phyloP scores from a whole-genome alignment of 2,329 filamentous ascomycete genomes.

The Verticillium nonalfalfae region DNA sequence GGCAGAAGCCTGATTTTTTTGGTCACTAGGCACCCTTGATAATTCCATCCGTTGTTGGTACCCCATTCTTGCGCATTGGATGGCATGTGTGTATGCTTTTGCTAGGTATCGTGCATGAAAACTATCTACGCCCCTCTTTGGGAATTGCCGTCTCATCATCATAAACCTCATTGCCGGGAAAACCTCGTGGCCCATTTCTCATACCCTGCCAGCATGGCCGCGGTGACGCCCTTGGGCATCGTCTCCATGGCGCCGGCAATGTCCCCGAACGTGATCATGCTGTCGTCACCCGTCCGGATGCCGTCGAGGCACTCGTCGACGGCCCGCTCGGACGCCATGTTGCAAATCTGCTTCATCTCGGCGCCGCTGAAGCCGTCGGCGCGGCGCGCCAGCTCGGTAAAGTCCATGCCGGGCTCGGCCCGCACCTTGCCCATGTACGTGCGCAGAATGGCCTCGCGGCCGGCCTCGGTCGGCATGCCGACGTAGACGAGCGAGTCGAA shows the following conservation, averaged over 20 bases:
- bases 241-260: conserved; percentile 33
- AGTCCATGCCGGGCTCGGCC: conserved; percentile 57
- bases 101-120: no score
- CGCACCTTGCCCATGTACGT: conserved; percentile 59
- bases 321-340: conserved; percentile 31
- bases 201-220: conserved; percentile 51
- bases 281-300: conserved; percentile 8
- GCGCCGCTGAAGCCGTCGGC: conserved; percentile 82
- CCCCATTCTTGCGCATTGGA: neutral
- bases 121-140: no score
- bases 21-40: neutral
- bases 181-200: conserved; percentile 46
- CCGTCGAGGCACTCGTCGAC: conserved; percentile 28
- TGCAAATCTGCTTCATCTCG: conserved; percentile 59
- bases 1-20: neutral
- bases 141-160: no score
- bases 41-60: neutral
- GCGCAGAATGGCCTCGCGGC: conserved; percentile 69
- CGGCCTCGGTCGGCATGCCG: conserved; percentile 67
- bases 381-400: conserved; percentile 52
- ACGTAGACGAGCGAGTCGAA: conserved; percentile 85
- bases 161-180: conserved; percentile 6
- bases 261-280: conserved; percentile 31
- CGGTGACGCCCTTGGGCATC: conserved; percentile 53
- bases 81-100: no score